Conservation (phyloP, 345 rosid genomes). For the Durio zibethinus region DNA sequence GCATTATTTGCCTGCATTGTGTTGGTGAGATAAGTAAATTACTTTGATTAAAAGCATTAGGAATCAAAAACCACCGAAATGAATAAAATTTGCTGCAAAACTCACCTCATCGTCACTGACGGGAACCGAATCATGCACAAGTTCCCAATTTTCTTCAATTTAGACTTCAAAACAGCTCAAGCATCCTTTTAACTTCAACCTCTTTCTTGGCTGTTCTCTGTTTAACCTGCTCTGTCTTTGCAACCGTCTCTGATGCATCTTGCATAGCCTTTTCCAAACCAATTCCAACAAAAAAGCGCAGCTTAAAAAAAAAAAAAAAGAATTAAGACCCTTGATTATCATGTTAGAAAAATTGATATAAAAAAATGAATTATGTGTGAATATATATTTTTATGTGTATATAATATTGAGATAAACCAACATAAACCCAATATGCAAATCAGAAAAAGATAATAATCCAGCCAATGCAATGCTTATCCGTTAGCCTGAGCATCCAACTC, state of each 20-base stretch:
- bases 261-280: conserved; percentile 33
- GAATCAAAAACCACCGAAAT: conserved; percentile 2
- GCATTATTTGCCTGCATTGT: conserved; percentile 62
- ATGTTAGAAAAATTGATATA: too few species aligned
- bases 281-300: neutral
- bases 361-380: too few species aligned
- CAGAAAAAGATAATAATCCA: too few species aligned
- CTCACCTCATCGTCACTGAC: conserved; percentile 68
- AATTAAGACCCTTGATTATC: too few species aligned
- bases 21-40: neutral
- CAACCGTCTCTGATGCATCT: conserved; percentile 58
- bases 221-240: conserved; percentile 52
- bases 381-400: too few species aligned
- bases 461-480: neutral
- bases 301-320: neutral
- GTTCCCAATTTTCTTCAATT: conserved; percentile 68
- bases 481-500: neutral
- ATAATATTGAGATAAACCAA: neutral
- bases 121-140: conserved; percentile 88
- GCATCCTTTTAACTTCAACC: conserved; percentile 68
- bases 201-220: conserved; percentile 49
- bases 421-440: neutral
- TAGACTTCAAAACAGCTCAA: conserved; percentile 47
- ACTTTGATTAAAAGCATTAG: neutral
- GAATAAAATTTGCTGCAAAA: neutral